phyloP scores from a whole-genome alignment of 2,329 filamentous ascomycete genomes.

The Ophiostoma australiae region DNA sequence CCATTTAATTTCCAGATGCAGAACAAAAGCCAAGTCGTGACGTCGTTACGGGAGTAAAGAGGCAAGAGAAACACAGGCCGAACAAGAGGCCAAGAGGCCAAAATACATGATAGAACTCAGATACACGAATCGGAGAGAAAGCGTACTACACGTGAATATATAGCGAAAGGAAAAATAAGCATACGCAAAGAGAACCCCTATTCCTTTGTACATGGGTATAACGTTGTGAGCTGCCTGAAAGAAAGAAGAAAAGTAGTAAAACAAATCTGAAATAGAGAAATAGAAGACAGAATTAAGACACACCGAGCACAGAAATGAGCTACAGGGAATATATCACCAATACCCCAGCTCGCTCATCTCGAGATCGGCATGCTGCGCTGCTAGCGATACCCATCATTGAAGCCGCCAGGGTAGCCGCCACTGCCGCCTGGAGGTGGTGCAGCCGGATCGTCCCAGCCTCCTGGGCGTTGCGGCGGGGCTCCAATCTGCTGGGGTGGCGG shows the following conservation, averaged over 20 bases:
- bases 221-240: background rate
- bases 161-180: background rate
- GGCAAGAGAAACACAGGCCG: background rate
- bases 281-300: too few relatives aligned
- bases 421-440: background rate
- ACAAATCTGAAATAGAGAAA: background rate
- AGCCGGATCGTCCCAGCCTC: constrained; percentile 12
- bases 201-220: background rate
- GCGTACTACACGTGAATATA: background rate
- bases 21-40: background rate
- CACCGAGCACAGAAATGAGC: background rate
- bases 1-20: background rate
- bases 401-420: constrained; percentile 13
- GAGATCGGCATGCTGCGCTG: constrained; percentile 11
- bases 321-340: background rate
- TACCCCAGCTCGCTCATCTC: constrained; percentile 6
- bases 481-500: constrained; percentile 14
- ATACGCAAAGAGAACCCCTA: background rate
- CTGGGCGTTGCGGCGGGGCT: background rate
- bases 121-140: background rate
- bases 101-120: background rate
- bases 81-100: background rate
- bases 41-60: background rate
- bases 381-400: constrained; percentile 22
- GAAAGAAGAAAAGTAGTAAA: background rate